Percentiles rank a stretch among this genome's conserved stretches.
Conservation (phyloP, 768 basidiomycete genomes). For the Lactarius hengduanensis region DNA sequence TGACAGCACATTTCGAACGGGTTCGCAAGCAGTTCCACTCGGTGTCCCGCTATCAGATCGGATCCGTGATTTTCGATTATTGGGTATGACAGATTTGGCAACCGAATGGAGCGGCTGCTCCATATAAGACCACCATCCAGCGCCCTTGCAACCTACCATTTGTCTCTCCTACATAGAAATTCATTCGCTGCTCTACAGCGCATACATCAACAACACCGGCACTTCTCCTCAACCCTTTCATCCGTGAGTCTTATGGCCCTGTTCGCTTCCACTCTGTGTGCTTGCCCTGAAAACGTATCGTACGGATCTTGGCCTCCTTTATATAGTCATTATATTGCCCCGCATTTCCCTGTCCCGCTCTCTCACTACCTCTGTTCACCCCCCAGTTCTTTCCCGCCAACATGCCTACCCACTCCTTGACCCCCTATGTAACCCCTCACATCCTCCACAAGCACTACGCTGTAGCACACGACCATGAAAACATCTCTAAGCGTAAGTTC, state of each 20-base stretch:
- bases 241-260: constrained; percentile 5
- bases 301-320: constrained; percentile 19
- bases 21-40: constrained; percentile 4
- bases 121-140: constrained; percentile 17
- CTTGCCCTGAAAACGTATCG: not conserved
- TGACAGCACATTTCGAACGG: not conserved
- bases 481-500: constrained; percentile 54
- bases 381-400: constrained; percentile 31
- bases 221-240: not conserved
- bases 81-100: constrained; percentile 25
- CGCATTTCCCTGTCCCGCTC: not conserved
- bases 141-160: not conserved
- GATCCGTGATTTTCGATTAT: constrained; percentile 3
- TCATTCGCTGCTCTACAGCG: not conserved
- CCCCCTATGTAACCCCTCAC: constrained; percentile 85
- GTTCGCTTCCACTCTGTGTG: constrained; percentile 5
- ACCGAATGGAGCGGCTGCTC: constrained; percentile 20
- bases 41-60: constrained; percentile 12
- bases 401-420: constrained; percentile 70
- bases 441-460: constrained; percentile 88
- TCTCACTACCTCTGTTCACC: constrained; percentile 5
- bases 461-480: constrained; percentile 66
- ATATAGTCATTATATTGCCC: constrained; percentile 16
- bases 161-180: not conserved
- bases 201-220: not conserved